Evolutionary conservation across 805 yeast genomes (phyloP), one percentile per base, ranked within the genome.

Genomic region (Yarrowia sp.): DNA sequence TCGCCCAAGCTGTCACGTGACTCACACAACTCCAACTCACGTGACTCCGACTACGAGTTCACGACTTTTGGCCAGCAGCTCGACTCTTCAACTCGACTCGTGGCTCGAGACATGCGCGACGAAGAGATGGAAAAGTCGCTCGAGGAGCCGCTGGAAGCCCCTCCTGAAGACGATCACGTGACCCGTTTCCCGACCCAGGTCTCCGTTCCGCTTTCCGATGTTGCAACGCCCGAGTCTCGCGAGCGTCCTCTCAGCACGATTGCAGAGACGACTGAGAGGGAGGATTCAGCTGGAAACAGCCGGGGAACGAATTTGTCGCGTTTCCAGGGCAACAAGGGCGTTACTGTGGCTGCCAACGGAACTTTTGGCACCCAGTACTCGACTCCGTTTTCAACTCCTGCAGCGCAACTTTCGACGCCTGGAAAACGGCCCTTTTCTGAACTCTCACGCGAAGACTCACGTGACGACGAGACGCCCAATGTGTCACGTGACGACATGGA

Each of bases 381-480:
- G n/a, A 44, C 51, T 16, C 33, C 33, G 1, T 27, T 13, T 13
- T 18, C 33, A 13, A 32, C 19, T 1, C 24, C 39, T 8, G 19
- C 31, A 16, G 29, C 14, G 13, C 32, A 25, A 12, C 27, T 10
- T 19, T 8, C 47, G 1, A 51, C 58, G 0, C 58, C 58, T 3
- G 58, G 58, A 9, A 51, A 51, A 9, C 18, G 58, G 18, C 58
- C 58, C 22, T 51, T 51, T 24, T 51, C 58, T 7, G 58, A 51
- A 24, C 25, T 51, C 18, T 51, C 58, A 13, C 31, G 32, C 24
- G 42, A 51, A 7, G 58, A 51, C 19, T 32, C 56, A 47, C 56
- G 29, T 47, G 56, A 47, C 6, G 55, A 47, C 13, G 33, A 2
- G n/a, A n/a, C n/a, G n/a, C n/a, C n/a, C n/a, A n/a, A n/a, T n/a